phyloP scores from a whole-genome alignment of 202 grass and related monocot species.

The Musa balbisiana region DNA sequence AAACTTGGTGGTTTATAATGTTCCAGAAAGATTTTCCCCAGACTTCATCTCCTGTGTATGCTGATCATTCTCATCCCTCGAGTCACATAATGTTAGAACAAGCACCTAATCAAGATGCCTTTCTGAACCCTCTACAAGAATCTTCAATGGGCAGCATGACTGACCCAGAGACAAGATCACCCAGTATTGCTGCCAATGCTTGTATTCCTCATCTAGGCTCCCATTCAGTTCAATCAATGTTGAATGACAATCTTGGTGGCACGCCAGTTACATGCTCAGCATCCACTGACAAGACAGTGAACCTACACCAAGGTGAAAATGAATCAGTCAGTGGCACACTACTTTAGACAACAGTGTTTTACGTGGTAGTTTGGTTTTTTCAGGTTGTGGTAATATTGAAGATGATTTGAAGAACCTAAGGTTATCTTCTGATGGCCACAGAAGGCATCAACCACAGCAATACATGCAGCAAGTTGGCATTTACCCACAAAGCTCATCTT shows the following conservation, averaged over 20 bases:
- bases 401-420: conserved; percentile 51
- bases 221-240: conserved; percentile 2
- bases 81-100: conserved; percentile 34
- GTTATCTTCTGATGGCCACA: conserved; percentile 37
- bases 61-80: conserved; percentile 41
- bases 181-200: neutral
- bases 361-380: conserved; percentile 19
- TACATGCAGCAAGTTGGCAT: conserved; percentile 37
- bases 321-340: conserved; percentile 22
- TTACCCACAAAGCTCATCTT: conserved; percentile 27
- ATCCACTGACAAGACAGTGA: conserved; percentile 33
- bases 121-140: conserved; percentile 31
- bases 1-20: neutral
- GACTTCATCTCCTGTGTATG: conserved; percentile 38
- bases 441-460: conserved; percentile 29
- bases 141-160: conserved; percentile 37
- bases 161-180: conserved; percentile 36
- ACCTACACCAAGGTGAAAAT: conserved; percentile 26
- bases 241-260: conserved; percentile 9
- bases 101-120: conserved; percentile 12
- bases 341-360: conserved; percentile 31
- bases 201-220: conserved; percentile 13
- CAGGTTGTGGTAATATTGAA: conserved; percentile 39
- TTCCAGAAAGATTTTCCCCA: conserved; percentile 52
- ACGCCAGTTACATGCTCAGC: conserved; percentile 28